These are phyloP conservation scores for Geotrichum candidum DNA, from an alignment of 1,139 yeast species.

Conservation along the genomic window DNA sequence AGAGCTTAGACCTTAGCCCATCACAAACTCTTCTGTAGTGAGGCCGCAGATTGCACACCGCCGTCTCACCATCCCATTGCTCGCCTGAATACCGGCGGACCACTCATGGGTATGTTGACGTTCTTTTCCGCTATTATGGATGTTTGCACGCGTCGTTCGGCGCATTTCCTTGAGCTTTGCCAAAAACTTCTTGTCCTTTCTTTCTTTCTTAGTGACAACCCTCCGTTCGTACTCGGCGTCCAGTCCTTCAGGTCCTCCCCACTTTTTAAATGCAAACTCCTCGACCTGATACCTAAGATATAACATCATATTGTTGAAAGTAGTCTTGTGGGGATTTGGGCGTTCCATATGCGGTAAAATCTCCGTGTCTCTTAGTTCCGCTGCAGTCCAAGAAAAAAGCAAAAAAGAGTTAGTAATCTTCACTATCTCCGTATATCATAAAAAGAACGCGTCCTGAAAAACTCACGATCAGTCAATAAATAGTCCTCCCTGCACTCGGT, in stretches of 20 bases:
- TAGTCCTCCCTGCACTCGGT: constrained; percentile 95
- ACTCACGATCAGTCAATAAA: constrained; percentile 65
- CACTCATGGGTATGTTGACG: constrained; percentile 77
- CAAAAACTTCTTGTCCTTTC: constrained; percentile 76
- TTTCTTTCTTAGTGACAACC: constrained; percentile 60
- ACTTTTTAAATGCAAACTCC: constrained; percentile 83
- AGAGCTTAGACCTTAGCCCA: constrained; percentile 21
- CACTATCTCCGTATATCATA: background rate
- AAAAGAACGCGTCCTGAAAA: background rate
- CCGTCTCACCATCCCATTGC: constrained; percentile 45
- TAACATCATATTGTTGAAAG: constrained; percentile 87
- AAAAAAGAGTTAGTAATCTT: background rate
- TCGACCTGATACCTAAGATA: constrained; percentile 87
- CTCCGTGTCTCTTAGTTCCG: constrained; percentile 69
- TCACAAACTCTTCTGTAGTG: constrained; percentile 64
- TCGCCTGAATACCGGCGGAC: constrained; percentile 50
- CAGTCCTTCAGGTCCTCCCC: constrained; percentile 87
- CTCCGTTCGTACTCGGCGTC: constrained; percentile 91
- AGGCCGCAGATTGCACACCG: constrained; percentile 81
- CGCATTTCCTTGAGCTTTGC: constrained; percentile 78
- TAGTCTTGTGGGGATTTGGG: constrained; percentile 89
- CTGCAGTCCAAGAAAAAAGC: constrained; percentile 4
- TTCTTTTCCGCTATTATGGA: constrained; percentile 27
- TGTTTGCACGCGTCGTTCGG: constrained; percentile 73
- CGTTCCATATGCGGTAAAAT: constrained; percentile 75